Evolutionary conservation across 2,329 filamentous ascomycete species (phyloP), one percentile per base, ranked within the genome.

Genomic region (Colletotrichum zoysiae): DNA sequence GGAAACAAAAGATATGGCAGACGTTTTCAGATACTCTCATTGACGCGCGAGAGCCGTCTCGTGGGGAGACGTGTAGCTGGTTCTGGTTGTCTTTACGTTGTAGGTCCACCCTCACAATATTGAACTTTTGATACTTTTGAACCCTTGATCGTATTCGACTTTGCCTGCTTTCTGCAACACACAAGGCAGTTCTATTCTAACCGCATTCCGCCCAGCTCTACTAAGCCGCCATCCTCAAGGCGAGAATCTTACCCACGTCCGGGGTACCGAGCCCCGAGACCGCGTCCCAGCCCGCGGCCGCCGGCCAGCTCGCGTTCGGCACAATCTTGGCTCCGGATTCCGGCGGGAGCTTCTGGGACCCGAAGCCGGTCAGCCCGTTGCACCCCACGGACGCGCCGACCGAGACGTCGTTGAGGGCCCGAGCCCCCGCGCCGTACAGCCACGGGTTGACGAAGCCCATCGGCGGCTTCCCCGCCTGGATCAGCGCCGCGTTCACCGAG

Each of bases 361-460:
- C 68, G 38, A 71, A 71, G 1, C 23, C 64, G 11, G 78, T 81
- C 2, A 38, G 58, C 9, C 81, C 81, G 3, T 67, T 44, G 33
- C 82, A 83, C 5, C 81, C 82, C 12, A 70, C 48, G 0, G 79
- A 80, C 53, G 74, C 78, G 20, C 81, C 81, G 5, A 75, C 57
- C 1, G 79, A 81, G 53, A 82, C 83, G 63, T 84, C 82, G 9
- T 78, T 82, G 20, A 84, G 80, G 2, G 72, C 81, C 12, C 66
- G 44, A 0, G 72, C 42, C 1, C 78, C 80, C 33, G 75, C 70
- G 5, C 77, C 76, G 75, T 91, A 91, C 16, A 91, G 79, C 86
- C 87, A 89, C 1, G 89, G 88, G 77, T 91, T 91, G n/a, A 91
- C 78, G 75, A 90, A 91, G 0, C 89, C 89, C 75, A 91, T 79